Percentiles rank a stretch among this genome's conserved stretches.
phyloP scores from a whole-genome alignment of 495 filamentous ascomycete genomes.

The Cercophora samala region DNA sequence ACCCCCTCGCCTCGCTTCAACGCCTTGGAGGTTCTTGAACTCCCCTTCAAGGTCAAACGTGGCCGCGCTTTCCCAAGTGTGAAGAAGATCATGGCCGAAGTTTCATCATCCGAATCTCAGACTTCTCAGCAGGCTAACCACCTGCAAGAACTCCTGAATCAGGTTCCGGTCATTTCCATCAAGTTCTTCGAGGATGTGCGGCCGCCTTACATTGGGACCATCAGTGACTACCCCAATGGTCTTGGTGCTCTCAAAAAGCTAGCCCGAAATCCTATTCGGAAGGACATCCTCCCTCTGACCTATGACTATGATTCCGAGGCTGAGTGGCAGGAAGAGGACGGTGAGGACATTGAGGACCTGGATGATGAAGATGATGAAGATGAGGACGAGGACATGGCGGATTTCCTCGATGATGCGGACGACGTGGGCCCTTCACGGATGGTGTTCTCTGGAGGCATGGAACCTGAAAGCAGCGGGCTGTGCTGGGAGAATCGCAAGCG shows the following conservation, averaged over 20 bases:
- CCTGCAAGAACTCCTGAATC: slow-evolving; percentile 52
- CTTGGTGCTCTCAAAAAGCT: slow-evolving; percentile 49
- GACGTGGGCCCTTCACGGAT: slow-evolving; percentile 45
- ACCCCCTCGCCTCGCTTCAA: slow-evolving; percentile 44
- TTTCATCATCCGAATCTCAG: slow-evolving; percentile 42
- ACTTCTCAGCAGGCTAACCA: slow-evolving; percentile 42
- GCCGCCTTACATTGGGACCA: slow-evolving; percentile 86
- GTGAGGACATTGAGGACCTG: slow-evolving; percentile 59
- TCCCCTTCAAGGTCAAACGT: slow-evolving; percentile 53
- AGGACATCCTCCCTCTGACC: slow-evolving; percentile 62
- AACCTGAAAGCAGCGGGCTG: slow-evolving; percentile 72
- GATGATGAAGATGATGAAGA: slow-evolving; percentile 76
- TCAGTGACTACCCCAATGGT: slow-evolving; percentile 55
- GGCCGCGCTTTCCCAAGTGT: slow-evolving; percentile 56
- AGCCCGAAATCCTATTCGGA: slow-evolving; percentile 66
- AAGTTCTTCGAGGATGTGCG: slow-evolving; percentile 83
- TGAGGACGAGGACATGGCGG: slow-evolving; percentile 65
- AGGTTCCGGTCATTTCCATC: slow-evolving; percentile 71
- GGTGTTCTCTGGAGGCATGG: slow-evolving; percentile 58
- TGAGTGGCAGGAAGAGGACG: slow-evolving; percentile 67
- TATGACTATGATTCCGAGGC: slow-evolving; percentile 98
- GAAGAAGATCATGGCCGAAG: slow-evolving; percentile 60
- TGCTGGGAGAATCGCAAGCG: slow-evolving; percentile 68
- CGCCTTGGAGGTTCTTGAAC: slow-evolving; percentile 55
- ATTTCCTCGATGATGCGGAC: slow-evolving; percentile 73